A percentile compares a stretch with the other conserved stretches of the same genome.
phyloP scores from a whole-genome alignment of 129 eudicot genomes.

The Pittosporum tobira region DNA sequence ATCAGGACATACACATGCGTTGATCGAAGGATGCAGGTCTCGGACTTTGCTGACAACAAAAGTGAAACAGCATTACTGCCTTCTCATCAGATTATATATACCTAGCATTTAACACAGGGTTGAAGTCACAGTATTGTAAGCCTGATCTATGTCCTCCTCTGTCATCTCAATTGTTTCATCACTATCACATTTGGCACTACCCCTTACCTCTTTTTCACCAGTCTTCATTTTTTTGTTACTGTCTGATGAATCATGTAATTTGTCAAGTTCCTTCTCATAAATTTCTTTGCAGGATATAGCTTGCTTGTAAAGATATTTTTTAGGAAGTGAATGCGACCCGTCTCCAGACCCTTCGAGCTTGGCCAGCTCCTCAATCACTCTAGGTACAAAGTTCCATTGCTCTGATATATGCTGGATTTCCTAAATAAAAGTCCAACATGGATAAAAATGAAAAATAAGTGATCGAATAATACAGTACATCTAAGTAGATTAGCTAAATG shows the following conservation, averaged over 20 bases:
- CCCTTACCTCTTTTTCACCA: slow-evolving; percentile 10
- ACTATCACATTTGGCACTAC: slow-evolving; percentile 37
- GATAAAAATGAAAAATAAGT: not conserved
- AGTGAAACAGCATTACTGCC: too few species aligned
- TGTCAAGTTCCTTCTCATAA: slow-evolving; percentile 55
- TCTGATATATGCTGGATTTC: slow-evolving; percentile 49
- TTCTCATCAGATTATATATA: too few species aligned
- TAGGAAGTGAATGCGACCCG: slow-evolving; percentile 17
- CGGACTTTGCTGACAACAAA: too few species aligned
- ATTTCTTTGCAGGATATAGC: slow-evolving; percentile 62
- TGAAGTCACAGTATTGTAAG: slow-evolving; percentile 49
- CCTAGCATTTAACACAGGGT: slow-evolving; percentile 17
- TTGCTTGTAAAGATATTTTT: slow-evolving; percentile 45
- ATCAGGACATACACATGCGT: too few species aligned
- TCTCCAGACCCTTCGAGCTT: slow-evolving; percentile 32
- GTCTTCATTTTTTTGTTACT: slow-evolving; percentile 30
- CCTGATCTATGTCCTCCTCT: slow-evolving; percentile 73
- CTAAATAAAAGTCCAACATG: slow-evolving; percentile 23
- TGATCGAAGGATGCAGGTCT: too few species aligned
- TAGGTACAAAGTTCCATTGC: slow-evolving; percentile 85
- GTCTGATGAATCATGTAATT: slow-evolving; percentile 22
- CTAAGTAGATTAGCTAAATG: too few species aligned
- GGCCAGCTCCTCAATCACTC: slow-evolving; percentile 65
- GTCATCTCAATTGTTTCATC: slow-evolving; percentile 96
- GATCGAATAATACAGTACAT: slow-evolving; percentile 5